Percentiles rank a stretch among this genome's conserved stretches.
Evolutionary conservation across 345 rosid genomes (phyloP).

Genomic region (Eucalyptus tenuipes): DNA sequence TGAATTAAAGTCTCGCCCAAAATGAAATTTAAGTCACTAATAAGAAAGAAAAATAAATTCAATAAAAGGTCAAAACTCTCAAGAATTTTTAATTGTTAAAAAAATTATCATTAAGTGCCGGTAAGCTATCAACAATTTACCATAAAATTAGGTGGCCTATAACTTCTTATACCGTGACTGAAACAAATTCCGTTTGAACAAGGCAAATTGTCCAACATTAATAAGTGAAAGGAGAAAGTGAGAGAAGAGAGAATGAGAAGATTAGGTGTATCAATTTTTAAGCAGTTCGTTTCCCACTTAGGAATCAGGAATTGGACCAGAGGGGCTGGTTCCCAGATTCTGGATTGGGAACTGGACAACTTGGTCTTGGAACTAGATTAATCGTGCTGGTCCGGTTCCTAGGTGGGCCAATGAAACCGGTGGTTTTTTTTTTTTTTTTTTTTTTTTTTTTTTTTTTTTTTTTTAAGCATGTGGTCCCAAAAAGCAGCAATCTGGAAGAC

Average conservation of each 20-base stretch:
- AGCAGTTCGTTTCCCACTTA: too few relatives aligned
- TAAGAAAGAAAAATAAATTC: background rate
- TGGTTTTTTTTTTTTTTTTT: too few relatives aligned
- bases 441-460: too few relatives aligned
- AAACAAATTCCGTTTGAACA: background rate
- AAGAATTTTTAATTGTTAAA: background rate
- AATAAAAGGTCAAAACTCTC: background rate
- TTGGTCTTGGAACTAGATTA: too few relatives aligned
- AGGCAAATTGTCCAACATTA: background rate
- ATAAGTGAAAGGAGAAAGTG: background rate
- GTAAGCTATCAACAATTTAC: background rate
- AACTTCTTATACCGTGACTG: background rate
- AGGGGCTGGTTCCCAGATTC: too few relatives aligned
- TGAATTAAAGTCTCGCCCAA: background rate
- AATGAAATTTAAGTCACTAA: background rate
- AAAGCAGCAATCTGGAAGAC: too few relatives aligned
- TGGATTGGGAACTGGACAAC: too few relatives aligned
- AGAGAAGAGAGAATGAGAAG: background rate
- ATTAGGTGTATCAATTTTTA: too few relatives aligned
- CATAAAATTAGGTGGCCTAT: background rate
- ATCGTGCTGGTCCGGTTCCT: fast-evolving
- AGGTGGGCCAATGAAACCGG: too few relatives aligned
- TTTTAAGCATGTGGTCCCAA: too few relatives aligned
- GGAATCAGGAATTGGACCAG: too few relatives aligned
- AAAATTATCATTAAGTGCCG: background rate